Conservation (phyloP, 345 rosid genomes). For the Melaleuca alternifolia region DNA sequence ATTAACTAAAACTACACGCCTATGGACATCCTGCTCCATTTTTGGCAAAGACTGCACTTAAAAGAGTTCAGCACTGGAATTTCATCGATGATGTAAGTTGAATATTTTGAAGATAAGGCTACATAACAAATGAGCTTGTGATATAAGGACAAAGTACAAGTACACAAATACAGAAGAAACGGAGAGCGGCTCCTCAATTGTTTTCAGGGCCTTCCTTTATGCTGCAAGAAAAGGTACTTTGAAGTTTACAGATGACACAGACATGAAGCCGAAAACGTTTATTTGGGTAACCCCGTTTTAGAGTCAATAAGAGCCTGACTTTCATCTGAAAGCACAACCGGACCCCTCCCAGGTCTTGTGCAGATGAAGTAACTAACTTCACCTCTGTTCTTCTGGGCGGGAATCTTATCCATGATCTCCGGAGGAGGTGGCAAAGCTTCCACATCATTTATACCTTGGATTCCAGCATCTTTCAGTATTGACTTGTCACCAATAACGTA, state of each 20-base stretch:
- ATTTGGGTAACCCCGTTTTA: conserved; percentile 70
- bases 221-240: background rate
- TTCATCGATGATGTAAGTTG: background rate
- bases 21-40: background rate
- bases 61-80: background rate
- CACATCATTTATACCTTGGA: conserved; percentile 44
- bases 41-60: background rate
- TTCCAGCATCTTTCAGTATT: conserved; percentile 70
- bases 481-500: conserved; percentile 76
- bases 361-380: conserved; percentile 88
- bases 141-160: background rate
- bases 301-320: conserved; percentile 62
- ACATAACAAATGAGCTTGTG: background rate
- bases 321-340: conserved; percentile 54
- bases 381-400: conserved; percentile 46
- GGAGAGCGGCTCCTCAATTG: background rate
- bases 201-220: background rate
- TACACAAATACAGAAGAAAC: background rate
- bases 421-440: conserved; percentile 52
- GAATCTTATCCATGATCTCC: conserved; percentile 36
- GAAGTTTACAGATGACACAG: background rate
- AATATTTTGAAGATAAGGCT: background rate
- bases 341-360: conserved; percentile 82
- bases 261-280: background rate
- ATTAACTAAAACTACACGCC: background rate